Percentiles rank a stretch among this genome's conserved stretches.
Evolutionary conservation across 2,329 filamentous ascomycete genomes (phyloP).

Genomic region (Bipolaris cookei): DNA sequence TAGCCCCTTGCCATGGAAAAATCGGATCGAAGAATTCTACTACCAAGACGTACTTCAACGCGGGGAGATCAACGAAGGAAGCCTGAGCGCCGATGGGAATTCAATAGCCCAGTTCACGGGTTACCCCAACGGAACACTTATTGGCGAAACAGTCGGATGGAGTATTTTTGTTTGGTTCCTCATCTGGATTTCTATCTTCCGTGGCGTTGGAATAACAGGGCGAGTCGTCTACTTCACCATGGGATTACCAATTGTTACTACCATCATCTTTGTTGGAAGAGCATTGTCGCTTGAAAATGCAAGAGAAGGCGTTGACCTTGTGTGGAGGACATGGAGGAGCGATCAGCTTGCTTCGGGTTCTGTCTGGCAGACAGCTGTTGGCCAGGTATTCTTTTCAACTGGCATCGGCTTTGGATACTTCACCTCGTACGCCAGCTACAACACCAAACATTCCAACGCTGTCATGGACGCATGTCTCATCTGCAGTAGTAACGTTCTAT

Average conservation of each 20-base stretch:
- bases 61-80: conserved; percentile 50
- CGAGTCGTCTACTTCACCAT: conserved; percentile 68
- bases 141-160: conserved; percentile 66
- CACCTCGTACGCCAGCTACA: conserved; percentile 65
- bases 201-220: conserved; percentile 63
- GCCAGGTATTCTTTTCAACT: conserved; percentile 66
- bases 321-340: conserved; percentile 59
- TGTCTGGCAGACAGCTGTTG: conserved; percentile 66
- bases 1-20: conserved; percentile 62
- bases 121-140: conserved; percentile 56
- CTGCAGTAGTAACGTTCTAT: conserved; percentile 62
- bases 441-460: conserved; percentile 62
- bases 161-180: conserved; percentile 65
- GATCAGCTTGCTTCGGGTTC: conserved; percentile 58
- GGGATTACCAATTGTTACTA: conserved; percentile 64
- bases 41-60: conserved; percentile 58
- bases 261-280: conserved; percentile 63
- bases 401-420: conserved; percentile 65
- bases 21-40: conserved; percentile 61
- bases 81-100: conserved; percentile 43
- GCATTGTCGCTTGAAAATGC: conserved; percentile 63
- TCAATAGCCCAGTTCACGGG: conserved; percentile 54
- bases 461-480: conserved; percentile 66
- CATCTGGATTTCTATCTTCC: conserved; percentile 66
- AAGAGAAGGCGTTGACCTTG: conserved; percentile 57